Percentiles rank a stretch among this genome's conserved stretches.
These are phyloP conservation scores for Paecilomyces fulvus DNA, from an alignment of 2,329 filamentous ascomycete genomes.

Conservation along the genomic window DNA sequence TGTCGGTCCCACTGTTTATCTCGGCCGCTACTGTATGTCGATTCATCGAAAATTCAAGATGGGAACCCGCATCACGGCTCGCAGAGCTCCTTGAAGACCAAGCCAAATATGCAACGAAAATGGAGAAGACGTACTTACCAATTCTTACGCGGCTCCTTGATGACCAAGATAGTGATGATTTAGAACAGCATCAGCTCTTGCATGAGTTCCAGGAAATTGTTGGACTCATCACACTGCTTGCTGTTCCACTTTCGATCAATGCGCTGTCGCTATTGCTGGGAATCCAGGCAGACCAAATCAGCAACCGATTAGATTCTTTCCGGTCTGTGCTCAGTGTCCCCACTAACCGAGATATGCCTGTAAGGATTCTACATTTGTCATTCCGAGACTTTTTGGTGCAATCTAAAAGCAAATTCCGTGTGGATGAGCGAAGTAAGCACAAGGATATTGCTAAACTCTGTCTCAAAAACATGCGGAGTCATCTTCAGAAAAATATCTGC, in stretches of 20 bases:
- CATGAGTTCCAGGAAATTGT: background rate
- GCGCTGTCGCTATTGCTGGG: background rate
- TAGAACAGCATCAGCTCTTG: background rate
- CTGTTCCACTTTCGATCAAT: background rate
- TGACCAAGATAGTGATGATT: background rate
- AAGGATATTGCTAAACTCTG: background rate
- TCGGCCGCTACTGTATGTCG: constrained; percentile 11
- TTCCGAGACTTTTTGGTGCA: background rate
- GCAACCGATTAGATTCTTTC: background rate
- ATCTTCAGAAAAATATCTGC: background rate
- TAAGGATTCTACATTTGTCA: background rate
- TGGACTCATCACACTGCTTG: background rate
- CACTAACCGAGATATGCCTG: background rate
- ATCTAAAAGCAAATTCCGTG: background rate
- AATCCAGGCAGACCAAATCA: background rate
- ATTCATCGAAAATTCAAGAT: constrained; percentile 7
- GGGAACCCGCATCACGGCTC: background rate
- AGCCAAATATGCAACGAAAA: background rate
- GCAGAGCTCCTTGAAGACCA: background rate
- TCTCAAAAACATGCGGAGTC: background rate
- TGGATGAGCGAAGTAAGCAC: background rate
- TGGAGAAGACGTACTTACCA: background rate
- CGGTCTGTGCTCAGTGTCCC: background rate
- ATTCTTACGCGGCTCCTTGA: background rate
- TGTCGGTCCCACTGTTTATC: constrained; percentile 16